These are phyloP conservation scores for Amanita molliuscula DNA, from an alignment of 768 basidiomycete genomes.

Conservation along the genomic window DNA sequence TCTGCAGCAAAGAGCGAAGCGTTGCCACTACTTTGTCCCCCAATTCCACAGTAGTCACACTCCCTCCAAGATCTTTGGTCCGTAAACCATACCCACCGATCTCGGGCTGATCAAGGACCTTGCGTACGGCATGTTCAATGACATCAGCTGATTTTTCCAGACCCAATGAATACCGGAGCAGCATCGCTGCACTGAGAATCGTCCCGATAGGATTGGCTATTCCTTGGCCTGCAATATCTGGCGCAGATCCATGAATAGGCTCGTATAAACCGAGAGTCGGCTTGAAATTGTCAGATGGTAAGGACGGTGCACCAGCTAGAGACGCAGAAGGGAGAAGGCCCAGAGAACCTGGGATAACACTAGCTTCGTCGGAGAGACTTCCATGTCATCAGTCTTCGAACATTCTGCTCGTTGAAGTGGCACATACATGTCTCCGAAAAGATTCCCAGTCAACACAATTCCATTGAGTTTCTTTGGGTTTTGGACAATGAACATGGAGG, in stretches of 20 bases:
- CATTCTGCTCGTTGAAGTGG: constrained; percentile 3
- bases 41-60: constrained; percentile 61
- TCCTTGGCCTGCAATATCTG: constrained; percentile 89
- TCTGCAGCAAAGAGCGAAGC: constrained; percentile 43
- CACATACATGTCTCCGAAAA: constrained; percentile 95
- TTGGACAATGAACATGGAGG: constrained; percentile 90
- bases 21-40: constrained; percentile 78
- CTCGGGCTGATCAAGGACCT: constrained; percentile 65
- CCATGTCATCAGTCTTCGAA: constrained; percentile 2
- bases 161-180: constrained; percentile 90
- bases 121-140: constrained; percentile 86
- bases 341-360: constrained; percentile 95
- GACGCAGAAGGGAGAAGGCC: constrained; percentile 96
- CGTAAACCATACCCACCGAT: constrained; percentile 68
- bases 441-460: constrained; percentile 87
- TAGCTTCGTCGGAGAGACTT: constrained; percentile 93
- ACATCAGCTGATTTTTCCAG: constrained; percentile 75
- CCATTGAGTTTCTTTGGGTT: constrained; percentile 92
- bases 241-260: constrained; percentile 93
- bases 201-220: constrained; percentile 95
- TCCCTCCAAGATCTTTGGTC: constrained; percentile 84
- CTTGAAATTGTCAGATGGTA: constrained; percentile 55
- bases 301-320: constrained; percentile 76
- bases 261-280: constrained; percentile 88
- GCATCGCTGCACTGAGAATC: constrained; percentile 88